Evolutionary conservation across 805 yeast species (phyloP), one percentile per base, ranked within the genome.

Genomic region (Zygosaccharomyces kombuchaensis): DNA sequence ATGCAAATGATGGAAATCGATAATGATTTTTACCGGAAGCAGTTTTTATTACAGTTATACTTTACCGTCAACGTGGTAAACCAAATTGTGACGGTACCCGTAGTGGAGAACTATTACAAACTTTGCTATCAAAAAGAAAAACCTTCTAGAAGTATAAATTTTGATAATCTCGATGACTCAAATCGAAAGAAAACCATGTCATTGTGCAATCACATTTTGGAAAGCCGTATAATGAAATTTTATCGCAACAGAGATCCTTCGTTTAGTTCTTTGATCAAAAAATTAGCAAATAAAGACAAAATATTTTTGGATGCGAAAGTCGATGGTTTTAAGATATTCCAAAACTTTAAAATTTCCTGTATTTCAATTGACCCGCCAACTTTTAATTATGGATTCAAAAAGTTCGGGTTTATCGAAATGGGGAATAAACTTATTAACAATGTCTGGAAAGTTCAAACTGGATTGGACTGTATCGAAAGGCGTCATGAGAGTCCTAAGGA

Each of bases 401-500:
- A 57, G 42, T 62, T 62, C 43, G 65, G 66, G 0, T 60, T 62
- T 45, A 51, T 63, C 7, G 56, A 52, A 41, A 41, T 63, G n/a
- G 69, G 69, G 16, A 62, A 60, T 42, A 63, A 62, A 44, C 54
- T 57, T 27, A 53, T 65, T 2, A 63, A 48, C 38, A 58, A 51
- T 36, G 57, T 58, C 5, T 73, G 75, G 77, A 70, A 66, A 40
- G 62, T 63, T 4, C 50, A 54, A 9, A 70, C 73, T 2, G 80
- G 78, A 0, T 38, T 74, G 12, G 63, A 64, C 1, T 34, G 48
- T n/a, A 57, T 73, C 27, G 36, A 47, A 30, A 57, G 52, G n/a
- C 43, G 49, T n/a, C 36, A 43, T 2, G 37, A 35, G 3, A 50
- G 55, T 25, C 65, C 72, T 1, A 39, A 53, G 25, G 58, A 58